phyloP scores from a whole-genome alignment of 768 basidiomycete species.

The Kwoniella heveanensis region DNA sequence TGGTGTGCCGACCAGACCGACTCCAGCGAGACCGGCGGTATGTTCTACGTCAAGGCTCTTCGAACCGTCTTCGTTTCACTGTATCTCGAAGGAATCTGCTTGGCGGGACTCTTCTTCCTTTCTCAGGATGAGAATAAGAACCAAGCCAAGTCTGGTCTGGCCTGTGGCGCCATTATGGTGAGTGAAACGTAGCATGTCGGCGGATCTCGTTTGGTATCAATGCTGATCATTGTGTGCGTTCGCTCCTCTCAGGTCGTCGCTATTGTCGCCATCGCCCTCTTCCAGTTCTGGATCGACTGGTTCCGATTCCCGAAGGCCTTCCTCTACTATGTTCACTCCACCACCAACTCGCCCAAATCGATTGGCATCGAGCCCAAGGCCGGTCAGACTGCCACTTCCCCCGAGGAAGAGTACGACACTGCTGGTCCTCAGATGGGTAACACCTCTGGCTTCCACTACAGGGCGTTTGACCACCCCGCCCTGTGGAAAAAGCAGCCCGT shows the following conservation, averaged over 20 bases:
- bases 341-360: constrained; percentile 28
- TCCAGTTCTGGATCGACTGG: constrained; percentile 53
- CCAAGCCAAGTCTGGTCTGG: constrained; percentile 49
- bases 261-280: constrained; percentile 44
- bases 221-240: too few relatives aligned
- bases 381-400: constrained; percentile 23
- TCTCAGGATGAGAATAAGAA: constrained; percentile 39
- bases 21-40: constrained; percentile 56
- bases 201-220: too few relatives aligned
- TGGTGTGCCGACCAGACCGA: constrained; percentile 57
- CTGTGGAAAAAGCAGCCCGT: constrained; percentile 56
- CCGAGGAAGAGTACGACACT: constrained; percentile 31
- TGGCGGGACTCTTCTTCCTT: constrained; percentile 57
- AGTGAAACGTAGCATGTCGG: too few relatives aligned
- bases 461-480: constrained; percentile 57
- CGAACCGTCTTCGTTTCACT: constrained; percentile 56
- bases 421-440: constrained; percentile 51
- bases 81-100: constrained; percentile 56
- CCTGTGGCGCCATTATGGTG: constrained; percentile 55
- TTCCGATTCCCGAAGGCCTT: constrained; percentile 46
- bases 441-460: constrained; percentile 51
- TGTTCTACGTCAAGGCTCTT: constrained; percentile 57
- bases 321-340: constrained; percentile 44
- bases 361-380: constrained; percentile 13
- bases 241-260: constrained; percentile 37